phyloP scores from a whole-genome alignment of 2,329 filamentous ascomycete genomes.

The Annulohypoxylon truncatum region DNA sequence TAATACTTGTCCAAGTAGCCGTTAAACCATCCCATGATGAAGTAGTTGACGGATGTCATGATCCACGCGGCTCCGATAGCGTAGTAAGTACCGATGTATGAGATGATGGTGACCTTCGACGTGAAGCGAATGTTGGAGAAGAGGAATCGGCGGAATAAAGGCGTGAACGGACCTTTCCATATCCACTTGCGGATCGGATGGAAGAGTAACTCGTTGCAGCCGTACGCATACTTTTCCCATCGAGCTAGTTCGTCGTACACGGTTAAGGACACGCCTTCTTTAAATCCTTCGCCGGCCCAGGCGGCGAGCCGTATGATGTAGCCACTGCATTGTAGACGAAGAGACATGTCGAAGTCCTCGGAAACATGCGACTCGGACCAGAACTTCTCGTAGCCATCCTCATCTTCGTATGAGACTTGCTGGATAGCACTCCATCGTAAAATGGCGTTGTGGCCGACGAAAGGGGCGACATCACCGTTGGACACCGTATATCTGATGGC shows the following conservation, averaged over 20 bases:
- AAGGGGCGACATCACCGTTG: constrained; percentile 78
- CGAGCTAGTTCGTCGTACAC: constrained; percentile 78
- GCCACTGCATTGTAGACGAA: constrained; percentile 75
- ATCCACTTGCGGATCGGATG: constrained; percentile 73
- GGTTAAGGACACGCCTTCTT: constrained; percentile 78
- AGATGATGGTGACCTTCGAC: constrained; percentile 77
- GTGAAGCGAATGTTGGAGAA: constrained; percentile 70
- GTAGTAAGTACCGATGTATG: constrained; percentile 70
- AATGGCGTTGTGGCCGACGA: constrained; percentile 83
- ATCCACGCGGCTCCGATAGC: constrained; percentile 75
- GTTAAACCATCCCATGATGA: constrained; percentile 77
- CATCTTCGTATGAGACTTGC: constrained; percentile 65
- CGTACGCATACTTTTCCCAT: constrained; percentile 81
- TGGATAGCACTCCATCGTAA: constrained; percentile 76
- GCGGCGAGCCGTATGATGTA: constrained; percentile 76
- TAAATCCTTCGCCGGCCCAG: constrained; percentile 76
- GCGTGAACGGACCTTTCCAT: constrained; percentile 71
- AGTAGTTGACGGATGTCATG: constrained; percentile 76
- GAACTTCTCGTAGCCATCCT: constrained; percentile 72
- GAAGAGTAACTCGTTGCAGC: constrained; percentile 78
- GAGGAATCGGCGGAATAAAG: constrained; percentile 71
- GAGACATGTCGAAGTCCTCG: constrained; percentile 81
- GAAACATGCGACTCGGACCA: constrained; percentile 83
- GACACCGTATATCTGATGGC: constrained; percentile 77
- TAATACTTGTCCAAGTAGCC: constrained; percentile 75